Percentiles rank a stretch among this genome's conserved stretches.
Conservation (phyloP, 129 eudicot species). For the Apium graveolens region DNA sequence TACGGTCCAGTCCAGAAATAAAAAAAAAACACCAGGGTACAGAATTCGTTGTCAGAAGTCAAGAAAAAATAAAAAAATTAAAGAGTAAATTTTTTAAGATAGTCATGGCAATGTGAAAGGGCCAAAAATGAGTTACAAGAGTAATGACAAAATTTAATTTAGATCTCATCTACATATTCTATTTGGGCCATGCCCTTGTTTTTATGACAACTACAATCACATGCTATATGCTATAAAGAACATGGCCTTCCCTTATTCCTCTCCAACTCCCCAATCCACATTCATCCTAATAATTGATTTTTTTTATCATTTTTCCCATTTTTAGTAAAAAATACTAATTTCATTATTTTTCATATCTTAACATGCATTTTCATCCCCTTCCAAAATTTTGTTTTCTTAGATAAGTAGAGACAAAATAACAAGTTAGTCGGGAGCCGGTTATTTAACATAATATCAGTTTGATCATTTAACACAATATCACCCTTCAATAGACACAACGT, state of each 20-base stretch:
- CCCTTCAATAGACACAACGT: too few relatives aligned
- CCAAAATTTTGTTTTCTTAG: not conserved
- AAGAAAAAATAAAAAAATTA: not conserved
- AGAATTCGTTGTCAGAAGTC: not conserved
- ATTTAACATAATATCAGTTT: not conserved
- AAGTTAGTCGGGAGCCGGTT: too few relatives aligned
- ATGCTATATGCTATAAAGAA: not conserved
- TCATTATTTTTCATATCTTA: not conserved
- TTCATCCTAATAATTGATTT: not conserved
- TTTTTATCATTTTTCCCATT: not conserved
- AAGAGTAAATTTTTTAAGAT: too few relatives aligned
- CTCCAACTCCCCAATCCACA: not conserved
- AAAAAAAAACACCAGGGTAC: too few relatives aligned
- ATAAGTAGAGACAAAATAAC: not conserved
- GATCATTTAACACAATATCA: too few relatives aligned
- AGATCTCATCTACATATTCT: constrained; percentile 5
- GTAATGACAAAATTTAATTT: constrained; percentile 5
- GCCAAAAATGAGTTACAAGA: not conserved
- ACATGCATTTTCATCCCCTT: not conserved
- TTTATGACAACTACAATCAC: not conserved
- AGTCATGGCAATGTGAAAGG: not conserved
- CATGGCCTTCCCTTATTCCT: constrained; percentile 1
- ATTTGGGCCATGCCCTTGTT: constrained; percentile 5
- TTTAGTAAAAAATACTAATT: not conserved
- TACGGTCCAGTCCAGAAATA: too few relatives aligned